Evolutionary conservation across 2,329 filamentous ascomycete species (phyloP).

Genomic region (Leptosphaerulina australis): DNA sequence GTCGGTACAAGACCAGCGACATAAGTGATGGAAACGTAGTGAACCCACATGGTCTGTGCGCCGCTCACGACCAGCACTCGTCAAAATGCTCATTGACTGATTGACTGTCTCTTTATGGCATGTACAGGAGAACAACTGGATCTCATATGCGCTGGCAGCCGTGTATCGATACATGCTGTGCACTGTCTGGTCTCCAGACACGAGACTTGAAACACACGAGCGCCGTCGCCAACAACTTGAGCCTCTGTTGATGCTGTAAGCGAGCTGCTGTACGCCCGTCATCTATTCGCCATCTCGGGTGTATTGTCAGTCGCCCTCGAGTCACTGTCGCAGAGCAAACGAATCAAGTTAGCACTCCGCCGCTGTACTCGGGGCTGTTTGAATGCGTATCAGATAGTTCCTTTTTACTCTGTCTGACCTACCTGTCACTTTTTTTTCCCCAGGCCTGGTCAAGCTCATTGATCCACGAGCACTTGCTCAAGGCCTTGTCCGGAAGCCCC

Average conservation of each 20-base stretch:
- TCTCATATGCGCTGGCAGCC: too few relatives aligned
- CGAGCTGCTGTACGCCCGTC: constrained; percentile 1
- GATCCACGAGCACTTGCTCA: background rate
- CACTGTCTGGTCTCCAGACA: constrained; percentile 6
- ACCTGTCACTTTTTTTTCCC: too few relatives aligned
- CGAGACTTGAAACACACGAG: background rate
- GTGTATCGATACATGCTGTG: constrained; percentile 1
- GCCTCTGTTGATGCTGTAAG: constrained; percentile 4
- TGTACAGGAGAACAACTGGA: too few relatives aligned
- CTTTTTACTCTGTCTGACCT: too few relatives aligned
- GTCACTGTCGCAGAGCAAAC: background rate
- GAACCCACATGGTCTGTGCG: too few relatives aligned
- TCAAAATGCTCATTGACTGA: too few relatives aligned
- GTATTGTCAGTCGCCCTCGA: constrained; percentile 5
- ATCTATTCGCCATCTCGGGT: constrained; percentile 11
- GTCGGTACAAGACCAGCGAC: background rate
- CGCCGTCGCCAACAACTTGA: background rate
- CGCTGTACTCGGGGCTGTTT: constrained; percentile 2
- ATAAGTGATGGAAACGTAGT: too few relatives aligned
- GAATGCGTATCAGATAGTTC: background rate
- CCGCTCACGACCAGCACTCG: too few relatives aligned
- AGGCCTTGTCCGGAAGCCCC: background rate
- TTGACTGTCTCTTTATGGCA: too few relatives aligned
- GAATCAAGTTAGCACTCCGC: background rate
- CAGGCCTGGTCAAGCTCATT: too few relatives aligned